Base-by-base conservation (phyloP, 2,329 filamentous ascomycete genomes). In the Ascocoryne sarcoides region DNA sequence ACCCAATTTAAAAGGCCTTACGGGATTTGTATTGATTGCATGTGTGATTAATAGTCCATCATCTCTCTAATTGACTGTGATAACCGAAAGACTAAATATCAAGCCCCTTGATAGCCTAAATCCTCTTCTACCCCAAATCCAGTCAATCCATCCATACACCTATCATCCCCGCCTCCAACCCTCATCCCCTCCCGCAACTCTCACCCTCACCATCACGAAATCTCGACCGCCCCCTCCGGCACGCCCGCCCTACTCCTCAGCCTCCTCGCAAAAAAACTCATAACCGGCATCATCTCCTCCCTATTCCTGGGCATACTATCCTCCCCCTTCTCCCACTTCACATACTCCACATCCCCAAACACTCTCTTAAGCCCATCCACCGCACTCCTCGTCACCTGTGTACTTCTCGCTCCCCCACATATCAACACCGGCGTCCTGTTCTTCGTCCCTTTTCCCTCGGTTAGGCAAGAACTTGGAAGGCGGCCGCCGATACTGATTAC, bases 221-320 rank as follows among this genome's bases (percentile, higher is more conserved):
- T 44, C 54, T 76, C 72, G 1, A 73, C 63, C 47, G 65, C 68
- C 0, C 70, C 73, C 40, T 67, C 63, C 0, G 71, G 72, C 5
- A 74, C 67, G 1, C 72, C 73, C 40, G 62, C 67, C 32, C 61
- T 65, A 51, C 71, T 76, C 47, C 64, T 50, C 45, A 92, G 61
- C 54, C 81, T 71, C 37, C 81, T 72, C 0, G 81, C 80, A 53
- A 88, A 73, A 53, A 82, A 95, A 56, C 82, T 76, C 87, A 95
- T 95, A 45, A 95, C 73, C 0, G 89, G 88, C 54, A 89, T 58
- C 73, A 93, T 89, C 69, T 96, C 89, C 9, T 93, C 87, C 39
- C 82, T 71, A 58, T 72, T 82, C 33, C 70, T 67, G n/a, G 88
- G 87, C 89, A 95, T 95, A 1, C 73, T 73, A 60, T 94, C 86